Conservation (phyloP, 768 basidiomycete species). For the Hericium alpestre region DNA sequence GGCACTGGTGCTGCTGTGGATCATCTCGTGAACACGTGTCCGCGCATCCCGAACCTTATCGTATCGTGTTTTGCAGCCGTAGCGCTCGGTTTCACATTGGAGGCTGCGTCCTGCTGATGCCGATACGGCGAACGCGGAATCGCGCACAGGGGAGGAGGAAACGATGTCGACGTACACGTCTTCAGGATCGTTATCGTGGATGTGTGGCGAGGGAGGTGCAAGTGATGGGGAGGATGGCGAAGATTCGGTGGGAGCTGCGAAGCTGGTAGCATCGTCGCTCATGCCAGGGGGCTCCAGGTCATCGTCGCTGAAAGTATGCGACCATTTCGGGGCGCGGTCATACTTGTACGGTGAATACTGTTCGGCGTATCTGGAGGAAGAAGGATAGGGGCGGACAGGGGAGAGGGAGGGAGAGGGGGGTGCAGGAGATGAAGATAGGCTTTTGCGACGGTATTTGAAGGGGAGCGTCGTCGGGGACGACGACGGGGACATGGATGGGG, state of each 20-base stretch:
- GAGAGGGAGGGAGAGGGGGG: constrained; percentile 4
- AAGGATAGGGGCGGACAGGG: not conserved
- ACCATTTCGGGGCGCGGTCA: constrained; percentile 5
- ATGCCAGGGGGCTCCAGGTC: constrained; percentile 11
- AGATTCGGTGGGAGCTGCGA: not conserved
- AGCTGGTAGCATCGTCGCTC: constrained; percentile 9
- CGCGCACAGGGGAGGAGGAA: constrained; percentile 8
- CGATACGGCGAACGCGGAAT: constrained; percentile 3
- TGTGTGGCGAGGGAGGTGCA: constrained; percentile 10
- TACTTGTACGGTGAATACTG: not conserved
- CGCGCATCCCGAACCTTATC: not conserved
- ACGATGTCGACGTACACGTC: constrained; percentile 11
- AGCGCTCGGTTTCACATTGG: not conserved
- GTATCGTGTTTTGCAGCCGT: not conserved
- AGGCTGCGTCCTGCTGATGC: not conserved
- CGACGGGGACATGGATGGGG: not conserved
- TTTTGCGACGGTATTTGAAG: constrained; percentile 8
- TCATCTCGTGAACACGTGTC: not conserved
- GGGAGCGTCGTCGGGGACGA: constrained; percentile 1
- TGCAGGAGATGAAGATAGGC: constrained; percentile 2
- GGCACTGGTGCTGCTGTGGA: not conserved
- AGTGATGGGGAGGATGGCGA: constrained; percentile 5
- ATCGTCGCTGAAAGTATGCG: constrained; percentile 7
- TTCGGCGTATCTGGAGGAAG: not conserved
- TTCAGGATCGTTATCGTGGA: constrained; percentile 7